Base-by-base conservation (phyloP, 192 early-diverging fungal genomes). In the Coemansia sp. region DNA sequence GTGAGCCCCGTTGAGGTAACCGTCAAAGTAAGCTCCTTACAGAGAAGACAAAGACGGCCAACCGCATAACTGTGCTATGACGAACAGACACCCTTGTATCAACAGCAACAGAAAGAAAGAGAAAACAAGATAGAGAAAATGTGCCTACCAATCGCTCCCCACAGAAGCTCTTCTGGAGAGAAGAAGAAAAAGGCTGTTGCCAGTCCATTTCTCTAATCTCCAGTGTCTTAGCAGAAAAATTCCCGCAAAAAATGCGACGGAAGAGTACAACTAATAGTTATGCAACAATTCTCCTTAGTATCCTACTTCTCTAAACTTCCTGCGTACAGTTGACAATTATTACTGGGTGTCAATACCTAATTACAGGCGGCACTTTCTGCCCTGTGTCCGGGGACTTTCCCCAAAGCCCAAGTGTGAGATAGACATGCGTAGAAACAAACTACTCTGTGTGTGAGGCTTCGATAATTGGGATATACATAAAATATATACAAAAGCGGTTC, bases 351-450 rank as follows among this genome's bases (percentile, higher is more conserved):
- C 65, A 68, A 70, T 80, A 80, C 77, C 77, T 74, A 27, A 69
- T 80, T 80, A 80, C 72, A 74, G 77, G 77, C 68, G 77, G 77
- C 77, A 80, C 71, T 80, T 80, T 80, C 77, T 80, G 77, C 77
- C 77, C 77, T 54, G 55, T 41, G 77, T 80, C 77, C 77, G 77
- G 77, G 77, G 77, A 80, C 77, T 80, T 80, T 80, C 71, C 77
- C 77, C 72, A 80, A 80, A 80, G 77, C 77, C 59, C 27, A 58
- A 4, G 49, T 12, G 22, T 54, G 21, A 59, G 58, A 57, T 68
- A 65, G 62, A 60, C 62, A 60, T 21, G 10, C 14, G 30, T 24
- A 21, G 25, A 53, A 53, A 51, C 32, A 32, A 31, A 53, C 52
- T 61, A 73, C 68, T 80, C 26, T 57, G 77, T 80, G 62, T 80